Evolutionary conservation across 148 eudicot genomes (phyloP).

Genomic region (Drosera capensis): DNA sequence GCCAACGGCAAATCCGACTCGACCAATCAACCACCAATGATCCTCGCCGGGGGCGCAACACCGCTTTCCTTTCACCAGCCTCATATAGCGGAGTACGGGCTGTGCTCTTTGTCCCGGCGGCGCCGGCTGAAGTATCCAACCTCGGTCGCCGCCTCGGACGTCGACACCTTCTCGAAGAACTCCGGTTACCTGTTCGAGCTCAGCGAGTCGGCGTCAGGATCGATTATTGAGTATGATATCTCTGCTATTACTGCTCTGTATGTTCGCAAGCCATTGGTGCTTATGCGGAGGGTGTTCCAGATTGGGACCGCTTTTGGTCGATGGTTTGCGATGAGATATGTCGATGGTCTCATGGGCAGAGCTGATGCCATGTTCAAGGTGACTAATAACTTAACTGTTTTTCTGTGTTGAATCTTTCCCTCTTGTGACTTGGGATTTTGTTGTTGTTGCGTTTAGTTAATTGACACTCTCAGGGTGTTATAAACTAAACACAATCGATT

Average conservation of each 20-base stretch:
- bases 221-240: conserved; percentile 47
- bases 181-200: conserved; percentile 75
- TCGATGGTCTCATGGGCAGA: conserved; percentile 47
- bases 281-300: conserved; percentile 57
- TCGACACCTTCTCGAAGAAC: conserved; percentile 55
- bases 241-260: conserved; percentile 40
- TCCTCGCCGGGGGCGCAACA: too few species aligned
- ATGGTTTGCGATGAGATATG: conserved; percentile 59
- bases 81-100: too few species aligned
- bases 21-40: too few species aligned
- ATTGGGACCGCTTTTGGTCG: conserved; percentile 52
- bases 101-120: too few species aligned
- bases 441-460: not conserved
- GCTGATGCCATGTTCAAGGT: conserved; percentile 78
- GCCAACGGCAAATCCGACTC: too few species aligned
- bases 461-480: not conserved
- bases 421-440: not conserved
- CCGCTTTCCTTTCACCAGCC: too few species aligned
- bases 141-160: conserved; percentile 12
- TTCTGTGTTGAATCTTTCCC: not conserved
- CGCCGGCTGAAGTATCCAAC: not conserved
- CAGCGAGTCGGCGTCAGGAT: conserved; percentile 49
- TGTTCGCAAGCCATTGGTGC: conserved; percentile 38
- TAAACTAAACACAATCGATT: not conserved
- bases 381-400: too few species aligned